A percentile compares a stretch with the other conserved stretches of the same genome.
phyloP scores from a whole-genome alignment of 2,329 filamentous ascomycete genomes.

The Hymenoscyphus linearis region DNA sequence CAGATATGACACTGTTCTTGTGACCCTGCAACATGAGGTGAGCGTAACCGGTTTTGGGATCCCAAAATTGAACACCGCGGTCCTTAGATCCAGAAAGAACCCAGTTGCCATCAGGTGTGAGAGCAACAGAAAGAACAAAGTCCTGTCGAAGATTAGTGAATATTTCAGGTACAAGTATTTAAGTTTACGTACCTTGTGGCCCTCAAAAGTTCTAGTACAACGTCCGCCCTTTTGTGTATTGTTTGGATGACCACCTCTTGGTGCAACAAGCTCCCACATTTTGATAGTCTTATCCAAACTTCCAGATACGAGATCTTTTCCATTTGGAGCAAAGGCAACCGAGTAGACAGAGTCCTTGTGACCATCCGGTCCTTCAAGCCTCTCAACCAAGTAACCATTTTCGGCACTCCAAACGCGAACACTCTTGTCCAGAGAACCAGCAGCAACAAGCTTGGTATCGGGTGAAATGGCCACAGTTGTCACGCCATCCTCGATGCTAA shows the following conservation, averaged over 20 bases:
- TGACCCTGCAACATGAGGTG: conserved; percentile 99
- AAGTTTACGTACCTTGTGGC: conserved; percentile 67
- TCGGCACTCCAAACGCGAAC: conserved; percentile 94
- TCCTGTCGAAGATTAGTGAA: conserved; percentile 52
- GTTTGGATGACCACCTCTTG: conserved; percentile 60
- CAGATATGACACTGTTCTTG: conserved; percentile 98
- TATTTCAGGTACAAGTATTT: background rate
- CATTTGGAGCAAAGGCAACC: conserved; percentile 91
- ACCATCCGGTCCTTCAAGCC: conserved; percentile 85
- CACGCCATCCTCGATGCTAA: conserved; percentile 93
- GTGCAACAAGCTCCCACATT: conserved; percentile 89
- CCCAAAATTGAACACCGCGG: conserved; percentile 97
- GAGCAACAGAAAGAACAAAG: conserved; percentile 91
- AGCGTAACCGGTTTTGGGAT: conserved; percentile 84
- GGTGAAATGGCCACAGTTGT: conserved; percentile 97
- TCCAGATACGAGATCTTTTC: conserved; percentile 87
- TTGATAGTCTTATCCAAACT: conserved; percentile 98
- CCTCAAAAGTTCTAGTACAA: conserved; percentile 95
- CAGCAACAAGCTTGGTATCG: conserved; percentile 88
- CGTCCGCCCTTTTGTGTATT: conserved; percentile 76
- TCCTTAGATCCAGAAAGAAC: conserved; percentile 97
- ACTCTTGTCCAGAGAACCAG: conserved; percentile 94
- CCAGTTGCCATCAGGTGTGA: conserved; percentile 92
- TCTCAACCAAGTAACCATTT: conserved; percentile 80
- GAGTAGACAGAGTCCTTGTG: conserved; percentile 97